Evolutionary conservation across 257 asterid species (phyloP).

Genomic region (Scutellaria baicalensis): DNA sequence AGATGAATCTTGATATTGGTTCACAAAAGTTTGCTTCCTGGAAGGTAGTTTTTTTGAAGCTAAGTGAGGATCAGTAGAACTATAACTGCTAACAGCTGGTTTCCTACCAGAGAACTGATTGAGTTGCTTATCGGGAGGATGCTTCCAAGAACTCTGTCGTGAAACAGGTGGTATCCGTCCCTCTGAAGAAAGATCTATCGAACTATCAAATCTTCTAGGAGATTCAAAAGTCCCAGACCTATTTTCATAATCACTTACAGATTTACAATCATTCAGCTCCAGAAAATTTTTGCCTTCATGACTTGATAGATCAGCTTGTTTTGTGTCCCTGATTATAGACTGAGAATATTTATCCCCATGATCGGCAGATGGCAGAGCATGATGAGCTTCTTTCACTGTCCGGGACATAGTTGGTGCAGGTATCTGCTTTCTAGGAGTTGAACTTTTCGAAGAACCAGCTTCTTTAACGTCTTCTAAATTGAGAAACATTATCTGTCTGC

Average conservation of each 20-base stretch:
- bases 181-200: conserved; percentile 44
- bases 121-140: conserved; percentile 48
- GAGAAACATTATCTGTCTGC: conserved; percentile 80
- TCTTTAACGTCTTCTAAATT: conserved; percentile 79
- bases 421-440: conserved; percentile 76
- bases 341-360: conserved; percentile 55
- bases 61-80: conserved; percentile 34
- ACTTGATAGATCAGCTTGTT: conserved; percentile 38
- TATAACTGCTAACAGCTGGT: conserved; percentile 39
- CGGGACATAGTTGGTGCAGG: conserved; percentile 66
- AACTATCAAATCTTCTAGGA: conserved; percentile 51
- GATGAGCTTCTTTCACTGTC: conserved; percentile 53
- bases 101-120: conserved; percentile 50
- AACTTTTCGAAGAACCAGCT: conserved; percentile 51
- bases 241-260: conserved; percentile 54
- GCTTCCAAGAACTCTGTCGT: conserved; percentile 69
- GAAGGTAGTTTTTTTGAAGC: conserved; percentile 51
- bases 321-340: conserved; percentile 34
- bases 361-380: conserved; percentile 32
- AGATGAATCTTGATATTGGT: conserved; percentile 69
- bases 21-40: conserved; percentile 47
- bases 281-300: conserved; percentile 39
- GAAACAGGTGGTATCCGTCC: conserved; percentile 37
- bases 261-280: conserved; percentile 47
- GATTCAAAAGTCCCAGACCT: conserved; percentile 36